Evolutionary conservation across 352 stramenopile species (phyloP), one percentile per base, ranked within the genome.

Genomic region (Globisporangium rhizosaccharum): DNA sequence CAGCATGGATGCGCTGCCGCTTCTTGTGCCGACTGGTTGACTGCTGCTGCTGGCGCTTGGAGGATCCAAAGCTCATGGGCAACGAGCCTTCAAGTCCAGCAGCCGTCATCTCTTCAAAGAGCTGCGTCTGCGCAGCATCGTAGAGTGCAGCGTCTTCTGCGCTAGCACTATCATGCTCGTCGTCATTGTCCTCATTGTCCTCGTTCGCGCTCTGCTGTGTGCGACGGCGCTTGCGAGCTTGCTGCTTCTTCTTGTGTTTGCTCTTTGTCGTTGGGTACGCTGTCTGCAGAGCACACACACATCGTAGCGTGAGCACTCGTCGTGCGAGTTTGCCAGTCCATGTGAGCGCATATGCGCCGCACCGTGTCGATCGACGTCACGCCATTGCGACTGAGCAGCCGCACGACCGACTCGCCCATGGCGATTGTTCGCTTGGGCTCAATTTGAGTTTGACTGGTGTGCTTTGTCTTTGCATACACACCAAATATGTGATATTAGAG

Each of bases 61-160:
- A 20, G 12, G 63, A 67, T 2, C 79, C 79, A 61, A 91, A 91
- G 56, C 70, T 83, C 64, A 89, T 56, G 4, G 82, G 82, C 39
- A 91, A 63, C 61, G 45, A 65, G 7, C 71, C 73, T 26, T 70
- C 70, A 67, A 89, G 68, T 0, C 82, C 82, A 1, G 77, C 82
- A 5, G 66, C 67, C 26, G 56, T 64, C 82, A 91, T 91, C 58
- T 91, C 79, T 33, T 72, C 56, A 57, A 79, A 50, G 37, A 91
- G 39, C 33, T 88, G 75, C 53, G 33, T 49, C 50, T 87, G 75
- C 33, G 79, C 79, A 56, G 78, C 76, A 17, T 76, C 57, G 50
- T 85, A 89, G 42, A 88, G 44, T 30, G 60, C 59, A 2, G 36
- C 23, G 26, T 72, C 70, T 33, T 71, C 72, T 10, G 68, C 59